Evolutionary conservation across 352 stramenopile genomes (phyloP), one percentile per base, ranked within the genome.

Genomic region (Pythium pectinolyticum): DNA sequence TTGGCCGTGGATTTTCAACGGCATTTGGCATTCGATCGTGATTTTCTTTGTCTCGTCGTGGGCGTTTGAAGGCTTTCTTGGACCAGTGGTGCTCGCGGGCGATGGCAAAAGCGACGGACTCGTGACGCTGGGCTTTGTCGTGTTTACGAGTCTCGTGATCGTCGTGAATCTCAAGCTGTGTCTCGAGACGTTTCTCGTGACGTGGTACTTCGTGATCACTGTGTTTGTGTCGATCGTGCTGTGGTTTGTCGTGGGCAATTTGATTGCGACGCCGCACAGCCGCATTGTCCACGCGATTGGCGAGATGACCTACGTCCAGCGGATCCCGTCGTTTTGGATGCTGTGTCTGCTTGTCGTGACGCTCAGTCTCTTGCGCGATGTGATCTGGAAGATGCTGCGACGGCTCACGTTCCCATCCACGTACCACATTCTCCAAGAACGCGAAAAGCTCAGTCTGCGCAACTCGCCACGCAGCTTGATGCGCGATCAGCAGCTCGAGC

Each of bases 41-140:
- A 90, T 93, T 54, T 91, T 92, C 61, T 90, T 92, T 51, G 60
- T 92, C n/a, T 90, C 81, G 20, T 70, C 76, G 19, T 89, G 78
- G 82, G 76, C 70, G 0, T 89, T 70, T 68, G 77, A 61, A 52
- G 73, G 58, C 8, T 22, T 58, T 34, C 4, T 52, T 74, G 60
- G 37, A 69, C 69, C 77, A 0, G 68, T 62, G 17, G 76, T 87
- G 5, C 67, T 75, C 11, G 68, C 76, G 2, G 43, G 72, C 19
- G 72, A 71, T 17, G 83, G 83, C 9, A 82, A 77, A 35, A 73
- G 74, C 57, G 69, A 83, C 50, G 77, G 81, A 1, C 64, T 90
- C 27, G 66, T 90, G 31, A 90, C 81, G 12, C 64, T 92, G 5
- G 84, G 84, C 24, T 86, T 92, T 31, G 74, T 92, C 30, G 80